Conservation (phyloP, 2,329 filamentous ascomycete species). For the Colletotrichum musae region DNA sequence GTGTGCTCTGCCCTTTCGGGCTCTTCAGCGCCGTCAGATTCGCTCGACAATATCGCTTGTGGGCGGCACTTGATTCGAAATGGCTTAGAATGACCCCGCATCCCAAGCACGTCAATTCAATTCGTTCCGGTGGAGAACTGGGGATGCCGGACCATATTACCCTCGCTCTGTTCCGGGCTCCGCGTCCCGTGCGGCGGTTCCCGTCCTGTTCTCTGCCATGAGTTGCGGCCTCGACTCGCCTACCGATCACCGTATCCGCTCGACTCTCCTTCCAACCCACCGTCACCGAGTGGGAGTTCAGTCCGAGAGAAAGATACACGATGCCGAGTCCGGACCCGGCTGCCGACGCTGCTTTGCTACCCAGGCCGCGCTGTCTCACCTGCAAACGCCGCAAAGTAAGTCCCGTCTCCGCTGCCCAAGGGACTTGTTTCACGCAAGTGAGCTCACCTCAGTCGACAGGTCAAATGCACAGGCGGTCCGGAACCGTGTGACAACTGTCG, state of each 20-base stretch:
- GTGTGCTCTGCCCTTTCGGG: constrained; percentile 18
- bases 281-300: neutral
- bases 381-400: constrained; percentile 31
- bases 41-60: neutral
- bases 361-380: constrained; percentile 24
- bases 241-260: too few relatives aligned
- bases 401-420: neutral
- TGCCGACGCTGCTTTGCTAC: constrained; percentile 4
- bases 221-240: too few relatives aligned
- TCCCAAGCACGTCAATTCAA: constrained; percentile 32
- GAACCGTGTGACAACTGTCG: constrained; percentile 31
- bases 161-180: constrained; percentile 31
- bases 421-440: too few relatives aligned
- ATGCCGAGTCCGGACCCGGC: constrained; percentile 26
- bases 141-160: constrained; percentile 26
- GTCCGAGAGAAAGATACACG: neutral
- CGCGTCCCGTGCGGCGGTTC: too few relatives aligned
- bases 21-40: neutral
- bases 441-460: neutral
- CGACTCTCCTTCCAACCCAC: too few relatives aligned
- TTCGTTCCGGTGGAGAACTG: constrained; percentile 26
- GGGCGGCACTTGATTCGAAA: constrained; percentile 7
- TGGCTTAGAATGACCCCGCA: constrained; percentile 28
- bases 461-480: constrained; percentile 24
- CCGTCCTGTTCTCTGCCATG: too few relatives aligned